These are phyloP conservation scores for Bathelium albidoporum DNA, from an alignment of 495 filamentous ascomycete species.

Conservation along the genomic window DNA sequence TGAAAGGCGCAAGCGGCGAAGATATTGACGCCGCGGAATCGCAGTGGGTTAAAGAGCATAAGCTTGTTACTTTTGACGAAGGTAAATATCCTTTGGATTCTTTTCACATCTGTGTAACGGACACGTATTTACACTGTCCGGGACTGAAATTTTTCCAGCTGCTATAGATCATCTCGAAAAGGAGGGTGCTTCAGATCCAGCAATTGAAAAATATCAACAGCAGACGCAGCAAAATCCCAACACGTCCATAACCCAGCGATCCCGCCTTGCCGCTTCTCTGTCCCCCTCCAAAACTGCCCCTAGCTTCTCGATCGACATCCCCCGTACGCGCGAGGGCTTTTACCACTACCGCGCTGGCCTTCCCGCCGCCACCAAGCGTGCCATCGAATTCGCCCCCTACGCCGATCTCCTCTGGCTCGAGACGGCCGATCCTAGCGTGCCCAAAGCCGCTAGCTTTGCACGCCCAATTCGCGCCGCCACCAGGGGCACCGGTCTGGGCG, in stretches of 20 bases:
- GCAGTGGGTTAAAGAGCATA: slow-evolving; percentile 80
- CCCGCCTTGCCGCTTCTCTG: slow-evolving; percentile 49
- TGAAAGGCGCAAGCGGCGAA: slow-evolving; percentile 56
- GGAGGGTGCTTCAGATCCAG: slow-evolving; percentile 47
- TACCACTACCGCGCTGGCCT: slow-evolving; percentile 92
- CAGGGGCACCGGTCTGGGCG: slow-evolving; percentile 37
- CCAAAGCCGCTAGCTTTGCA: slow-evolving; percentile 64
- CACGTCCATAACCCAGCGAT: slow-evolving; percentile 65
- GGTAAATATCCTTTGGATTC: slow-evolving; percentile 30
- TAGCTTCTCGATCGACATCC: slow-evolving; percentile 81
- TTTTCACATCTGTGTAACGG: background rate
- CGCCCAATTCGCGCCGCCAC: slow-evolving; percentile 52
- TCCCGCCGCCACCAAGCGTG: slow-evolving; percentile 81
- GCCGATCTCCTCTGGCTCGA: slow-evolving; percentile 97
- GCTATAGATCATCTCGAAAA: slow-evolving; percentile 61
- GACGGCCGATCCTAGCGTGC: slow-evolving; percentile 76
- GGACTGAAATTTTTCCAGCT: slow-evolving; percentile 32
- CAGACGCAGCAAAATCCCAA: slow-evolving; percentile 52
- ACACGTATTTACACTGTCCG: background rate
- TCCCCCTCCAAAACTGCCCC: slow-evolving; percentile 30
- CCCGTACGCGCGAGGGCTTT: slow-evolving; percentile 87
- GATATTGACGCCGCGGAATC: slow-evolving; percentile 82
- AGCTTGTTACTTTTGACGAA: slow-evolving; percentile 86
- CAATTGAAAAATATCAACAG: slow-evolving; percentile 55
- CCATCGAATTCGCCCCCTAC: slow-evolving; percentile 80